phyloP scores from a whole-genome alignment of 306 rosid species.

The Glycine latifolia region DNA sequence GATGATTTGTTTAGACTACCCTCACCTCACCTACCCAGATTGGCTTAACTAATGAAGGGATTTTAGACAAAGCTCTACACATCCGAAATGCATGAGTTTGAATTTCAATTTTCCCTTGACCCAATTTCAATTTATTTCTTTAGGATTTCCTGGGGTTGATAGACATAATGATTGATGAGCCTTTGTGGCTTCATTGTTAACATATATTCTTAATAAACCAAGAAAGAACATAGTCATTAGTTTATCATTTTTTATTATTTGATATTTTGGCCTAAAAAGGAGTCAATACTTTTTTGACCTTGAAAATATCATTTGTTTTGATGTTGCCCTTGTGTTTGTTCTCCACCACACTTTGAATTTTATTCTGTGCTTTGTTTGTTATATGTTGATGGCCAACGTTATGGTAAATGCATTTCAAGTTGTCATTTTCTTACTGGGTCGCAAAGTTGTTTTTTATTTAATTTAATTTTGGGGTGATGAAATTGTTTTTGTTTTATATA shows the following conservation, averaged over 20 bases:
- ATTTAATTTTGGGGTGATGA: not conserved
- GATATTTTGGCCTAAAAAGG: not conserved
- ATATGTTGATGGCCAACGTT: not conserved
- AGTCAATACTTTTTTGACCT: not conserved
- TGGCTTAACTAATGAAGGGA: constrained; percentile 9
- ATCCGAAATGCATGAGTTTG: not conserved
- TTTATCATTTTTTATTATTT: not conserved
- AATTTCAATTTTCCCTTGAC: too few relatives aligned
- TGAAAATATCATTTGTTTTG: not conserved
- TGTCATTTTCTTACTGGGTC: not conserved
- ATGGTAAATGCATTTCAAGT: constrained; percentile 2
- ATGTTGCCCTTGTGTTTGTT: not conserved
- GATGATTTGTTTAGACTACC: not conserved
- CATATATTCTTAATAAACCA: too few relatives aligned
- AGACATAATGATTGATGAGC: too few relatives aligned
- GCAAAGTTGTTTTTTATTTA: not conserved
- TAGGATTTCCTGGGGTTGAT: too few relatives aligned
- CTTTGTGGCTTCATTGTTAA: too few relatives aligned
- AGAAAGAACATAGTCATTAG: not conserved
- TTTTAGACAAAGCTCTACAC: not conserved
- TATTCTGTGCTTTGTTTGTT: not conserved
- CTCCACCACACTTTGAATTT: not conserved
- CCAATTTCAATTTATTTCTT: too few relatives aligned
- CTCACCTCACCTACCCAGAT: not conserved
- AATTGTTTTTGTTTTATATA: constrained; percentile 3